These are phyloP conservation scores for Geotrichum armillariae DNA, from an alignment of 1,139 yeast genomes.

Conservation along the genomic window DNA sequence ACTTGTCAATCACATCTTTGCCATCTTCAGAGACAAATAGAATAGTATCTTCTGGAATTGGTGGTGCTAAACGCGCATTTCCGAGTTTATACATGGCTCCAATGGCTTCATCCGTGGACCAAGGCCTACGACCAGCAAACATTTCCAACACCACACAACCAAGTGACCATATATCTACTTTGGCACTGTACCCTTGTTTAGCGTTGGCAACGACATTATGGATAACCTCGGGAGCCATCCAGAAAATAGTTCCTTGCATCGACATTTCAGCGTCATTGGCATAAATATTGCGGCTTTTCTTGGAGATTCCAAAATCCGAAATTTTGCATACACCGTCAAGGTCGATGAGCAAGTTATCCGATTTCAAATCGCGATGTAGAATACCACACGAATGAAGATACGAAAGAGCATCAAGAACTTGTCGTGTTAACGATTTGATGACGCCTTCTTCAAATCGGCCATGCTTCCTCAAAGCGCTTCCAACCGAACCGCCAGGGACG, in stretches of 20 bases:
- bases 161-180: constrained; percentile 68
- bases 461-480: constrained; percentile 75
- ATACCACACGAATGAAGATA: constrained; percentile 86
- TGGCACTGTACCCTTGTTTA: constrained; percentile 93
- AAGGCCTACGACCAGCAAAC: constrained; percentile 61
- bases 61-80: constrained; percentile 82
- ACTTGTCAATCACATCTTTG: constrained; percentile 64
- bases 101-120: constrained; percentile 53
- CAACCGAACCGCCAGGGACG: constrained; percentile 97
- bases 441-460: constrained; percentile 83
- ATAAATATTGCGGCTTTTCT: constrained; percentile 77
- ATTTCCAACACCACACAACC: constrained; percentile 97
- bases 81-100: constrained; percentile 59
- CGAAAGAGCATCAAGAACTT: constrained; percentile 78
- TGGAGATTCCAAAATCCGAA: constrained; percentile 95
- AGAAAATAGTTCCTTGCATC: constrained; percentile 95
- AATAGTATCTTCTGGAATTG: constrained; percentile 83
- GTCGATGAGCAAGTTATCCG: constrained; percentile 86
- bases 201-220: constrained; percentile 72
- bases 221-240: constrained; percentile 99
- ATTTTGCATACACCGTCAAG: constrained; percentile 93
- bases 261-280: constrained; percentile 93
- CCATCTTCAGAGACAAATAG: constrained; percentile 64
- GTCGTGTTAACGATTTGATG: constrained; percentile 71
- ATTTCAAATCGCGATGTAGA: constrained; percentile 90